Conservation (phyloP, 139 green algal species). For the Ettlia oleoabundans region DNA sequence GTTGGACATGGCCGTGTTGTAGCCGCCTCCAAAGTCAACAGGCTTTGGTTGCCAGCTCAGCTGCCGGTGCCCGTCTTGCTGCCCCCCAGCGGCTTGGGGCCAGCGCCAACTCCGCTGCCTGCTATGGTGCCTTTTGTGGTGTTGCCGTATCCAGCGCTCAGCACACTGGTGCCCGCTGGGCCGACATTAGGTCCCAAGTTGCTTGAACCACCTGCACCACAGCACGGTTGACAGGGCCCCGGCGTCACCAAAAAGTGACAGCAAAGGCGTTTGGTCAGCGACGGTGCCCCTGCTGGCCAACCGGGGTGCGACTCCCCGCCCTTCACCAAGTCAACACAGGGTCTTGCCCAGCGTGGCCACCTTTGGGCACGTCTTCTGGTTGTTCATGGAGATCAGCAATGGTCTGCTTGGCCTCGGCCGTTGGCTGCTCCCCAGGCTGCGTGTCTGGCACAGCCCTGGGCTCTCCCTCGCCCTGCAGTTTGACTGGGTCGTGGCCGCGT, state of each 20-base stretch:
- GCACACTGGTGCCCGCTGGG: not conserved
- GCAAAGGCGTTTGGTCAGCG: too few species aligned
- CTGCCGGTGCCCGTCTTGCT: too few species aligned
- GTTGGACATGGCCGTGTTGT: too few species aligned
- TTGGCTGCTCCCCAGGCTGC: not conserved
- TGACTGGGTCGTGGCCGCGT: not conserved
- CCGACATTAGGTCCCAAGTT: not conserved
- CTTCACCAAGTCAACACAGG: too few species aligned
- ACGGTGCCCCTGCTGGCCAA: too few species aligned
- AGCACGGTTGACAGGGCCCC: not conserved
- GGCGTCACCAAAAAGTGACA: too few species aligned
- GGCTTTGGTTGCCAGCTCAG: too few species aligned
- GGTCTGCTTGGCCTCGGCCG: not conserved
- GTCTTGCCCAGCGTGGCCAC: too few species aligned
- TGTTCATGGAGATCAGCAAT: not conserved
- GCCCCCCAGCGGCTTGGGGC: too few species aligned
- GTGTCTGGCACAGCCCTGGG: not conserved
- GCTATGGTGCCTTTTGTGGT: not conserved
- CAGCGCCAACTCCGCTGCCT: not conserved
- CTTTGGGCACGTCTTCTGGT: not conserved
- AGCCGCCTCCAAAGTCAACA: too few species aligned
- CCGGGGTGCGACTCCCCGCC: too few species aligned
- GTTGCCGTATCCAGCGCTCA: not conserved
- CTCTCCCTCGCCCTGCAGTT: not conserved
- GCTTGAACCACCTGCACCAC: not conserved